These are phyloP conservation scores for Suhomyces faveliae DNA, from an alignment of 805 yeast species.

Conservation along the genomic window DNA sequence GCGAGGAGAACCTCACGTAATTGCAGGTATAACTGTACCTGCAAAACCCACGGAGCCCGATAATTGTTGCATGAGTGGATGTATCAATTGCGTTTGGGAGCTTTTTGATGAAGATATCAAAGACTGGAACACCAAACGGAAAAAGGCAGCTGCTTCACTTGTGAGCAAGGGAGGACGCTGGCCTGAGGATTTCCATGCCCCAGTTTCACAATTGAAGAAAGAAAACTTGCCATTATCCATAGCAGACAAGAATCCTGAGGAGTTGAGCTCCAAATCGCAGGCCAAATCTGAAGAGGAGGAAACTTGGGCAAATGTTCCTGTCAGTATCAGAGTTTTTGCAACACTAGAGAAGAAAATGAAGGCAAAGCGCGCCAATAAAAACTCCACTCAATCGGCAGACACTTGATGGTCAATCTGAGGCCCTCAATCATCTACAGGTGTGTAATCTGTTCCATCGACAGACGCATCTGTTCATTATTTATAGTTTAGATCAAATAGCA, in stretches of 20 bases:
- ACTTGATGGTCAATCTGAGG: too few relatives aligned
- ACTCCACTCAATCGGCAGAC: neutral
- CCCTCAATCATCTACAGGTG: neutral
- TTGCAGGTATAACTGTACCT: constrained; percentile 73
- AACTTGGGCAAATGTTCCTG: constrained; percentile 59
- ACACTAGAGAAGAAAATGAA: constrained; percentile 72
- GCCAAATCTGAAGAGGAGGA: constrained; percentile 21
- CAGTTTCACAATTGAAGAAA: constrained; percentile 26
- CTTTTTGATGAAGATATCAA: constrained; percentile 81
- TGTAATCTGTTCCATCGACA: too few relatives aligned
- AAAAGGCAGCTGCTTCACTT: constrained; percentile 51
- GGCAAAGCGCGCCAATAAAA: constrained; percentile 20
- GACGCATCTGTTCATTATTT: neutral
- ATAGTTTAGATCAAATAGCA: neutral
- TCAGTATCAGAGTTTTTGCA: constrained; percentile 77
- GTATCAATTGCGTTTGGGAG: constrained; percentile 97
- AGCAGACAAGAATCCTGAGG: constrained; percentile 21
- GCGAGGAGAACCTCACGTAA: constrained; percentile 35
- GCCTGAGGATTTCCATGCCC: constrained; percentile 46
- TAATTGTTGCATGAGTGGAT: constrained; percentile 97
- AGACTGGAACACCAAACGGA: constrained; percentile 69
- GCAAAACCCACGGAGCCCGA: constrained; percentile 87
- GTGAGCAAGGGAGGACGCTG: constrained; percentile 39
- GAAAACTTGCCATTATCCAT: constrained; percentile 39
- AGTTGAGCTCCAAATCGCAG: constrained; percentile 8